Conservation (phyloP, 495 filamentous ascomycete species). For the Beverwykella pulmonaria region DNA sequence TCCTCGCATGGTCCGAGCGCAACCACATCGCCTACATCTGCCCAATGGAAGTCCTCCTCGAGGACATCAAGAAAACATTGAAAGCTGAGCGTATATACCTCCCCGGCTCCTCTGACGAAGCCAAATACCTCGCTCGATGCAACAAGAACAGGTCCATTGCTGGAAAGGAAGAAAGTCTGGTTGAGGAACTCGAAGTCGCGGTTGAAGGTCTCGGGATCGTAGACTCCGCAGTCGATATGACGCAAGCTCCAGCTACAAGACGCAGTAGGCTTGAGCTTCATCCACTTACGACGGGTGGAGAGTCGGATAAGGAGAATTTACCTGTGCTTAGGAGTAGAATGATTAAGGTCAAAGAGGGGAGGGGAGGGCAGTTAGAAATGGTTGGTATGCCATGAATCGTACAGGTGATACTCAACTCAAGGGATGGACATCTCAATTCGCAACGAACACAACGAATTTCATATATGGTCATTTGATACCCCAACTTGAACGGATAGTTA, state of each 20-base stretch:
- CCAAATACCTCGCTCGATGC: background rate
- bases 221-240: conserved; percentile 22
- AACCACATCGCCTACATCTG: conserved; percentile 83
- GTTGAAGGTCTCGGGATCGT: conserved; percentile 28
- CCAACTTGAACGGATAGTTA: background rate
- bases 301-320: conserved; percentile 33
- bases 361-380: conserved; percentile 22
- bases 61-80: conserved; percentile 79
- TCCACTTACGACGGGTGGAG: conserved; percentile 17
- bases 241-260: background rate
- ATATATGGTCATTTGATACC: background rate
- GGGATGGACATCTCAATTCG: background rate
- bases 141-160: background rate
- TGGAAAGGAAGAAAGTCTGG: conserved; percentile 10
- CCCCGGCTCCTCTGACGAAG: conserved; percentile 49
- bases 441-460: conserved; percentile 6
- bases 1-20: conserved; percentile 79
- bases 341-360: conserved; percentile 22
- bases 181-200: conserved; percentile 24
- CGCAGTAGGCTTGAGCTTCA: conserved; percentile 17
- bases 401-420: background rate
- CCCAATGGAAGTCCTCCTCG: conserved; percentile 87
- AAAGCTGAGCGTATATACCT: conserved; percentile 58
- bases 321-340: conserved; percentile 26
- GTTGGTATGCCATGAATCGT: conserved; percentile 18